These are phyloP conservation scores for Caloboletus firmus DNA, from an alignment of 1,284 basidiomycete species.

Conservation along the genomic window DNA sequence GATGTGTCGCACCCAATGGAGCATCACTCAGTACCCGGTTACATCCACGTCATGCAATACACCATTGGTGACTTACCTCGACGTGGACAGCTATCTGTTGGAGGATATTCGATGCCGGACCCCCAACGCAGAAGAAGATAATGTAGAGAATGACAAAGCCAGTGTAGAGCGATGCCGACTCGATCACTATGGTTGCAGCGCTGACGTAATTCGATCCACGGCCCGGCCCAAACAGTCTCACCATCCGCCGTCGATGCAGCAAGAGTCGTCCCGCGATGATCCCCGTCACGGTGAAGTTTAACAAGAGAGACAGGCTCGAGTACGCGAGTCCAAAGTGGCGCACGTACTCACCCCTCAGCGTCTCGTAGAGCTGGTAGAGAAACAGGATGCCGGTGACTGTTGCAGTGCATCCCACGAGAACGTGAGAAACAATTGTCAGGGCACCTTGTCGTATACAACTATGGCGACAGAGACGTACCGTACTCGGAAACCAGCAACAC, in stretches of 20 bases:
- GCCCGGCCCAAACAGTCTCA: conserved; percentile 14
- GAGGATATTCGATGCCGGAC: conserved; percentile 12
- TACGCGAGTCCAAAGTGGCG: conserved; percentile 10
- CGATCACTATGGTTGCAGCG: conserved; percentile 19
- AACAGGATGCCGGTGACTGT: conserved; percentile 17
- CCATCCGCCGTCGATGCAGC: conserved; percentile 14
- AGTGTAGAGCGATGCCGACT: conserved; percentile 28
- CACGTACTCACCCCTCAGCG: neutral
- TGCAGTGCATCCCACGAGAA: neutral
- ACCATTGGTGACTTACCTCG: conserved; percentile 14
- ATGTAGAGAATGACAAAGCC: conserved; percentile 23
- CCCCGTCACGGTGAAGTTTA: conserved; percentile 22
- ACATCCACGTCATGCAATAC: neutral
- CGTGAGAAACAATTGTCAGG: too few relatives aligned
- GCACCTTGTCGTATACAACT: too few relatives aligned
- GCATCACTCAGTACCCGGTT: neutral
- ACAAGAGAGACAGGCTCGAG: conserved; percentile 13
- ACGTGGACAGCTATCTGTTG: conserved; percentile 23
- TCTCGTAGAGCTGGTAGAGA: conserved; percentile 2
- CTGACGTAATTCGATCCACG: conserved; percentile 18
- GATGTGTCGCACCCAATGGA: neutral
- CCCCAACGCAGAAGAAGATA: conserved; percentile 7
- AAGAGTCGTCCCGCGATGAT: conserved; percentile 22
- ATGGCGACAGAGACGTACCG: conserved; percentile 9
- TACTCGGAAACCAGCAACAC: conserved; percentile 12